Conservation (phyloP, 2,329 filamentous ascomycete species). For the Microsporum ferrugineum region DNA sequence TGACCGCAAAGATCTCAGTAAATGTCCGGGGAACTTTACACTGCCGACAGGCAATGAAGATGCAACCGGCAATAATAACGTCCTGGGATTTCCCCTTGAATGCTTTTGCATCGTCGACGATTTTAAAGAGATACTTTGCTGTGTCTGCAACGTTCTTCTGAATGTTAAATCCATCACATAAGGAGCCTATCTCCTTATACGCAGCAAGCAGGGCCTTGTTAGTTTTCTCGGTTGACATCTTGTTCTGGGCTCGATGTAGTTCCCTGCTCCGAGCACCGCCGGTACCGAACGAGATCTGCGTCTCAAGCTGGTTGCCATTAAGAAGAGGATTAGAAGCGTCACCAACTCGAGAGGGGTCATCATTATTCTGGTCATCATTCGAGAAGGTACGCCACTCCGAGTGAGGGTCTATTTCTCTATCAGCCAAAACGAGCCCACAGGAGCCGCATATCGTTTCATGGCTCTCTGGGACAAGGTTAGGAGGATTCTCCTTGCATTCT, state of each 20-base stretch:
- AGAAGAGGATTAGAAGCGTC: conserved; percentile 83
- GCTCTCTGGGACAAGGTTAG: conserved; percentile 87
- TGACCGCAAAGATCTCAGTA: conserved; percentile 85
- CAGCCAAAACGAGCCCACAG: conserved; percentile 81
- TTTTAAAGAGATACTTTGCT: conserved; percentile 90
- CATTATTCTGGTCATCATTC: conserved; percentile 92
- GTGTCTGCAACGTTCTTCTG: conserved; percentile 72
- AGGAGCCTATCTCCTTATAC: conserved; percentile 74
- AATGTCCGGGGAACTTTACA: conserved; percentile 80
- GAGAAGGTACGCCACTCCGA: conserved; percentile 99
- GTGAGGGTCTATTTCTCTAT: conserved; percentile 86
- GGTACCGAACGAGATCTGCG: conserved; percentile 74
- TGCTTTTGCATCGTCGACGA: conserved; percentile 80
- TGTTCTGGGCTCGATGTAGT: conserved; percentile 72
- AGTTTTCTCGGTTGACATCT: conserved; percentile 66
- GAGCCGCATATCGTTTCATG: conserved; percentile 86
- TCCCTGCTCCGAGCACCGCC: conserved; percentile 58
- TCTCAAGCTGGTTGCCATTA: conserved; percentile 81
- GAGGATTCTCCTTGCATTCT: conserved; percentile 85
- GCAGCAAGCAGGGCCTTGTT: conserved; percentile 72
- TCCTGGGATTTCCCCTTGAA: conserved; percentile 95
- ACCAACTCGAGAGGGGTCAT: conserved; percentile 96
- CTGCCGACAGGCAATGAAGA: conserved; percentile 94
- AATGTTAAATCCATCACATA: conserved; percentile 76
- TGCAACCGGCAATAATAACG: conserved; percentile 86